Conservation (phyloP, 2,329 filamentous ascomycete species). For the Pyrenophora seminiperda region DNA sequence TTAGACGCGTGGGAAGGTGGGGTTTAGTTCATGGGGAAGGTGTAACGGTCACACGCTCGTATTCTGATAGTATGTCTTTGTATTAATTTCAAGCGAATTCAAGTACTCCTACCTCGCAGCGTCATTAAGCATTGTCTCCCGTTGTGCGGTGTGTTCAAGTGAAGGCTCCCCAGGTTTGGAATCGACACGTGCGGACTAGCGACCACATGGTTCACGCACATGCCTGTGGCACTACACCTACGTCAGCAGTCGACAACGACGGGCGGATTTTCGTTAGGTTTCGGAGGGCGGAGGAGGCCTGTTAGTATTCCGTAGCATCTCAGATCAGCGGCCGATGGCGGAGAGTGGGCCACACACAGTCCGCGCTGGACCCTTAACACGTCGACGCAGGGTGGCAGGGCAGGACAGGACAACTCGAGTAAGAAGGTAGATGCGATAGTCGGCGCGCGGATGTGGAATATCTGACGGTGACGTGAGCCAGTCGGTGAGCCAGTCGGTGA, state of each 20-base stretch:
- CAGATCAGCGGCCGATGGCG: constrained; percentile 26
- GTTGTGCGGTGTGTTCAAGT: background rate
- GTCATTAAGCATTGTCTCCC: background rate
- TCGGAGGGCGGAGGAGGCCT: constrained; percentile 13
- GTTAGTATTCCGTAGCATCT: too few relatives aligned
- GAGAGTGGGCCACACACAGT: constrained; percentile 19
- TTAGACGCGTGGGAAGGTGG: background rate
- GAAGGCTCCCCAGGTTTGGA: background rate
- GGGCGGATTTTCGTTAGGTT: constrained; percentile 35
- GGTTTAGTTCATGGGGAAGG: background rate
- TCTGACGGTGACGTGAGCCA: background rate
- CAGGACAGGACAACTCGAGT: too few relatives aligned
- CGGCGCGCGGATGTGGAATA: constrained; percentile 2
- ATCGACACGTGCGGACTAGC: too few relatives aligned
- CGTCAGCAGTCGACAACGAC: background rate
- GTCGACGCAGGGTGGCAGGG: too few relatives aligned
- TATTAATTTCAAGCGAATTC: background rate
- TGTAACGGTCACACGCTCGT: background rate
- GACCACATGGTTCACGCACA: too few relatives aligned
- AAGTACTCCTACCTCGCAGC: background rate
- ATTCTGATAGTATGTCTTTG: background rate
- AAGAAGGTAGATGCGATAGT: background rate
- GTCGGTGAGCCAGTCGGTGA: constrained; percentile 5
- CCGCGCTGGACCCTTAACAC: background rate
- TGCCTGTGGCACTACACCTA: too few relatives aligned